Conservation (phyloP, 2,329 filamentous ascomycete species). For the Sclerotinia subarctica region DNA sequence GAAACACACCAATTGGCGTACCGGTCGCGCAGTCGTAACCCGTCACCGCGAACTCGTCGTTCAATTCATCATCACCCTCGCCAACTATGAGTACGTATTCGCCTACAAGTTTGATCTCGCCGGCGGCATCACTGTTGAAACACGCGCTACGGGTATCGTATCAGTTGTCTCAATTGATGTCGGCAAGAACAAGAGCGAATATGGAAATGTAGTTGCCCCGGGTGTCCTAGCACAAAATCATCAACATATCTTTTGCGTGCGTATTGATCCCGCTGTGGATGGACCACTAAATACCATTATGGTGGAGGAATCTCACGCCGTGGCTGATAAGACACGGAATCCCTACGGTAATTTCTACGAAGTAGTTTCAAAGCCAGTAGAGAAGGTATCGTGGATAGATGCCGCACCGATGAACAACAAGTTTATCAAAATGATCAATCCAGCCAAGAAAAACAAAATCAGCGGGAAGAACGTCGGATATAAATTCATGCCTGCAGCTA, state of each 20-base stretch:
- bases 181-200: constrained; percentile 47
- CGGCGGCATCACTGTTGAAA: constrained; percentile 59
- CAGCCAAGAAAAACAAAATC: constrained; percentile 73
- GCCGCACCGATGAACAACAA: constrained; percentile 50
- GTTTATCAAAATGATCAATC: constrained; percentile 87
- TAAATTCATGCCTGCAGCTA: constrained; percentile 82
- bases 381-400: constrained; percentile 43
- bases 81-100: constrained; percentile 70
- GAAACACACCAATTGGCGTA: constrained; percentile 70
- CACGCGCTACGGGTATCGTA: constrained; percentile 64
- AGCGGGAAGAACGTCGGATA: constrained; percentile 80
- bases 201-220: constrained; percentile 59
- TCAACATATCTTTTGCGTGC: constrained; percentile 55
- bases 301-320: constrained; percentile 52
- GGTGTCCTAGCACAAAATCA: constrained; percentile 59
- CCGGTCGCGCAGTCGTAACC: constrained; percentile 58
- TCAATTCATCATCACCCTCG: constrained; percentile 65
- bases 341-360: constrained; percentile 53
- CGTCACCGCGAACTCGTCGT: constrained; percentile 61
- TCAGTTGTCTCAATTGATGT: constrained; percentile 52
- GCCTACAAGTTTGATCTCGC: constrained; percentile 62
- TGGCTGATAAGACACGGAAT: constrained; percentile 46
- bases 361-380: constrained; percentile 45
- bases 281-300: constrained; percentile 52
- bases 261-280: constrained; percentile 56